Conservation (phyloP, 352 stramenopile species). For the Phytophthora palmivora region DNA sequence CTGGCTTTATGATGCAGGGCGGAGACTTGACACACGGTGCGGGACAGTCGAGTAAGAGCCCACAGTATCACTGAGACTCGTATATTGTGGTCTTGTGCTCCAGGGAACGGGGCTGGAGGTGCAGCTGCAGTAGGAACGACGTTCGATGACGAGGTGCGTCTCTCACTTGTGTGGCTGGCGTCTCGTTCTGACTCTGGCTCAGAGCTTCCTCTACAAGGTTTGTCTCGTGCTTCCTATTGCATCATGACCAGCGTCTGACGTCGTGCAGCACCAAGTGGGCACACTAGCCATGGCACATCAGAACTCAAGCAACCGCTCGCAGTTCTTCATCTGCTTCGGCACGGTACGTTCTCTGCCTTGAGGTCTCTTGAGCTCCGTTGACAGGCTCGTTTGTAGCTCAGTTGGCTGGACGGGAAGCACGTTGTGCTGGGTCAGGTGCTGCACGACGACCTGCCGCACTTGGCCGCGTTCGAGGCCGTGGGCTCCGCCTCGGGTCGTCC, state of each 20-base stretch:
- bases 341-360: conserved; percentile 33
- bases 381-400: conserved; percentile 37
- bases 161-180: neutral
- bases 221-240: neutral
- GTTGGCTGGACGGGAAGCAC: conserved; percentile 97
- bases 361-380: neutral
- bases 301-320: conserved; percentile 96
- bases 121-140: conserved; percentile 94
- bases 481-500: conserved; percentile 63
- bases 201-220: conserved; percentile 92
- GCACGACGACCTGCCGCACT: conserved; percentile 64
- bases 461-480: conserved; percentile 51
- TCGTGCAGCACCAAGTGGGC: conserved; percentile 82
- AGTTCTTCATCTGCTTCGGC: conserved; percentile 99
- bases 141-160: conserved; percentile 95
- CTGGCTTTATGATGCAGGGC: conserved; percentile 96
- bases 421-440: conserved; percentile 94
- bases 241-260: neutral
- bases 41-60: neutral
- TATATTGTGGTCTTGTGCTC: neutral
- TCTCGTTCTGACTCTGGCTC: neutral
- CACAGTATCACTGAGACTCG: neutral
- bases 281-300: conserved; percentile 98
- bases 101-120: conserved; percentile 93
- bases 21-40: conserved; percentile 93